Evolutionary conservation across 2,329 filamentous ascomycete genomes (phyloP), one percentile per base, ranked within the genome.

Genomic region (Myotisia sp.): DNA sequence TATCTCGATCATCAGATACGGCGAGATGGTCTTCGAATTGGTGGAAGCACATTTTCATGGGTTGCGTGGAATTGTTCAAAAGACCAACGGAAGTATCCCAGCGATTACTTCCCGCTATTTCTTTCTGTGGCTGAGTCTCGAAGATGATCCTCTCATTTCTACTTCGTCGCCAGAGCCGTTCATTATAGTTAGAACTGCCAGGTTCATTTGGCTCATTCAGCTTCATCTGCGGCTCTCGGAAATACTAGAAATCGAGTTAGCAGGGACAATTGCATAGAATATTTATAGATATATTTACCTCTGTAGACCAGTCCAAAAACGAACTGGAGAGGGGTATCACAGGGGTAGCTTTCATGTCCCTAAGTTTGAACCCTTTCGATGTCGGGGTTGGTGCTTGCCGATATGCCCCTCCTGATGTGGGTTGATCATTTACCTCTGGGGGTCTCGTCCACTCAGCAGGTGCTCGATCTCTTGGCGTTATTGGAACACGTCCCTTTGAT

Each of bases 151-250:
- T 78, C 55, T 98, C 90, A 49, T 98, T 98, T 27, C 90, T 78
- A 37, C 85, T 80, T 41, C 90, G 72, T 42, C 87, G 71, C 90
- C 90, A 98, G 2, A 98, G 65, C 10, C 90, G 76, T 52, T 90
- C 79, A 47, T 98, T 98, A 59, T 95, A 98, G 55, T 95, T 86
- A 10, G 82, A 82, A 50, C 85, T 94, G 21, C 90, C 90, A 9
- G 90, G 90, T 52, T 98, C 90, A 47, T 98, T 90, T 16, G 86
- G 82, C 54, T 98, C 90, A 38, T 81, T 86, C 3, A 84, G 79
- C 52, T 90, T 92, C 90, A 98, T 95, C 58, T 98, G 90, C 20
- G 90, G 90, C 55, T 95, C 86, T 19, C 86, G 82, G 67, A 95
- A 98, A 55, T 98, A 95, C 56, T 76, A 36, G 23, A 58, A 48